Evolutionary conservation across 176 grass and related monocot species (phyloP).

Genomic region (Bolboschoenus planiculmis): DNA sequence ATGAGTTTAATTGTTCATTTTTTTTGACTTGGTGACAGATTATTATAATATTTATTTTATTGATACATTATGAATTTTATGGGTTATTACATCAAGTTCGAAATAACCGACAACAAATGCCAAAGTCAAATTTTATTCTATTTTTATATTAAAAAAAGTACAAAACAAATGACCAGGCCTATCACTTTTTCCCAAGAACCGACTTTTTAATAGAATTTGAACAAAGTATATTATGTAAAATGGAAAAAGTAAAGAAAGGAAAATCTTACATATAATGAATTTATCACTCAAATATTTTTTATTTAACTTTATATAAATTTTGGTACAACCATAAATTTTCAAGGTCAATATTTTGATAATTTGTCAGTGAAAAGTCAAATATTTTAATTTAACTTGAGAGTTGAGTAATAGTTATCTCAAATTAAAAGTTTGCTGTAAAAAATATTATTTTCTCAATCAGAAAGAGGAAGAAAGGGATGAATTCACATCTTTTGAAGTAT

Average conservation of each 20-base stretch:
- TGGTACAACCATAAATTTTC: not conserved
- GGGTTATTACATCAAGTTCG: not conserved
- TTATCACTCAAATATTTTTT: not conserved
- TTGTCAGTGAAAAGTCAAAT: not conserved
- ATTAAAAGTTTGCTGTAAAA: too few species aligned
- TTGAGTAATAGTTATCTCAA: too few species aligned
- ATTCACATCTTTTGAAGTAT: too few species aligned
- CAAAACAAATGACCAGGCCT: not conserved
- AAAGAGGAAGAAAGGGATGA: too few species aligned
- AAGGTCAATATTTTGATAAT: not conserved
- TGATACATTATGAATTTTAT: not conserved
- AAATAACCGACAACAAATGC: not conserved
- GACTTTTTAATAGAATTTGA: not conserved
- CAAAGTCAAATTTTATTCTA: not conserved
- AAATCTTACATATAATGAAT: not conserved
- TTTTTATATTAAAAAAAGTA: not conserved
- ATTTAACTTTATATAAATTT: not conserved
- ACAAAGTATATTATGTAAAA: not conserved
- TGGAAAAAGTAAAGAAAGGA: not conserved
- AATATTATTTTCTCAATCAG: too few species aligned
- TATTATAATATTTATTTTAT: not conserved
- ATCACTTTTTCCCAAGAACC: not conserved
- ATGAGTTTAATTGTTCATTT: not conserved
- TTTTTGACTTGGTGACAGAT: not conserved
- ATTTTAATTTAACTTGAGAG: too few species aligned